A percentile compares a stretch with the other conserved stretches of the same genome.
These are phyloP conservation scores for Phialophora verrucosa DNA, from an alignment of 2,329 filamentous ascomycete genomes.

Conservation along the genomic window DNA sequence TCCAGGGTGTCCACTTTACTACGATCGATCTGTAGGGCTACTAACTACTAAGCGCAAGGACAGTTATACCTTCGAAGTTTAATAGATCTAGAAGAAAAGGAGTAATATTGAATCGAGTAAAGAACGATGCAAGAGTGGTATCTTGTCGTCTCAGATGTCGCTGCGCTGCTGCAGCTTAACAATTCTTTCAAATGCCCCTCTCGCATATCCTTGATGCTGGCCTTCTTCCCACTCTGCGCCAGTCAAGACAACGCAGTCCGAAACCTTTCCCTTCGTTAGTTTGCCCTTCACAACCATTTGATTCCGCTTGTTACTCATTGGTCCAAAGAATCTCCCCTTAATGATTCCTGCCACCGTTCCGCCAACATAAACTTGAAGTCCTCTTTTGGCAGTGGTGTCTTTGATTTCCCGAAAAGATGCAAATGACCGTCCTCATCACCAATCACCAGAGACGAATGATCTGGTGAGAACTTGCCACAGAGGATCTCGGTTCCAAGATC, in stretches of 20 bases:
- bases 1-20: too few species aligned
- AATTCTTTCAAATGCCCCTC: background rate
- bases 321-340: background rate
- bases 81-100: background rate
- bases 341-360: background rate
- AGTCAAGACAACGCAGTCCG: too few species aligned
- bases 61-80: background rate
- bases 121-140: background rate
- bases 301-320: background rate
- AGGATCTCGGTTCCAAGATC: conserved; percentile 61
- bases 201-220: background rate
- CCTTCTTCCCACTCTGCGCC: too few species aligned
- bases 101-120: background rate
- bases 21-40: background rate
- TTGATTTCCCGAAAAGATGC: conserved; percentile 53
- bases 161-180: background rate
- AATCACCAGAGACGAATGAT: conserved; percentile 61
- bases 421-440: conserved; percentile 64
- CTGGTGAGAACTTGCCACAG: conserved; percentile 62
- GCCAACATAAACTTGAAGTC: conserved; percentile 4
- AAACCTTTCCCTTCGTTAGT: too few species aligned
- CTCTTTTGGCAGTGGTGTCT: conserved; percentile 3
- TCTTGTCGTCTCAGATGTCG: background rate
- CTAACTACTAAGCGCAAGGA: background rate
- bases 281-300: background rate